Percentiles rank a stretch among this genome's conserved stretches.
phyloP scores from a whole-genome alignment of 805 yeast genomes.

The Lachancea sp. region DNA sequence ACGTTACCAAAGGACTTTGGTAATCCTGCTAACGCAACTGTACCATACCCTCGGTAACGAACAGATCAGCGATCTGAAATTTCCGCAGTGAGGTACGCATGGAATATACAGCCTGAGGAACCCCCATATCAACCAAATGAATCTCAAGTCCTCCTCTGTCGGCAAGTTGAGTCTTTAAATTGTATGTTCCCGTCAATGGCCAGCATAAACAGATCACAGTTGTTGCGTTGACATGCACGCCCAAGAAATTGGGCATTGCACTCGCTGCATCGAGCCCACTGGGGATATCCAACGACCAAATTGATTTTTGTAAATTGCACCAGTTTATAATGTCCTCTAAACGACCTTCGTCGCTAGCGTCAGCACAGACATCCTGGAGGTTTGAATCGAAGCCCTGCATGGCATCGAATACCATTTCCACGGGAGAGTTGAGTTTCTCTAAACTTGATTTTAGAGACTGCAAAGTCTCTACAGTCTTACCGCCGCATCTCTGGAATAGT shows the following conservation, averaged over 20 bases:
- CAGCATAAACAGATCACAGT: constrained; percentile 67
- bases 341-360: constrained; percentile 18
- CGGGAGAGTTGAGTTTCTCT: constrained; percentile 55
- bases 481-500: constrained; percentile 57
- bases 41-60: constrained; percentile 21
- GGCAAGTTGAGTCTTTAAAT: constrained; percentile 8
- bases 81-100: constrained; percentile 40
- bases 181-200: constrained; percentile 55
- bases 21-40: constrained; percentile 9
- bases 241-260: constrained; percentile 39
- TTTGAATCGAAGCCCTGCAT: constrained; percentile 69
- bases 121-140: constrained; percentile 63
- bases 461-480: constrained; percentile 46
- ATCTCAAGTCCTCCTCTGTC: constrained; percentile 31
- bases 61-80: constrained; percentile 36
- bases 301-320: constrained; percentile 41
- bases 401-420: constrained; percentile 76
- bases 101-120: constrained; percentile 51
- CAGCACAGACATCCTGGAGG: constrained; percentile 8
- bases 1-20: too few species aligned
- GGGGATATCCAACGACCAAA: constrained; percentile 66
- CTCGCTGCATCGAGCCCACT: constrained; percentile 81
- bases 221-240: constrained; percentile 40
- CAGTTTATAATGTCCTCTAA: constrained; percentile 48
- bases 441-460: constrained; percentile 32